phyloP scores from a whole-genome alignment of 2,329 filamentous ascomycete genomes.

The Diaporthe citrichinensis region DNA sequence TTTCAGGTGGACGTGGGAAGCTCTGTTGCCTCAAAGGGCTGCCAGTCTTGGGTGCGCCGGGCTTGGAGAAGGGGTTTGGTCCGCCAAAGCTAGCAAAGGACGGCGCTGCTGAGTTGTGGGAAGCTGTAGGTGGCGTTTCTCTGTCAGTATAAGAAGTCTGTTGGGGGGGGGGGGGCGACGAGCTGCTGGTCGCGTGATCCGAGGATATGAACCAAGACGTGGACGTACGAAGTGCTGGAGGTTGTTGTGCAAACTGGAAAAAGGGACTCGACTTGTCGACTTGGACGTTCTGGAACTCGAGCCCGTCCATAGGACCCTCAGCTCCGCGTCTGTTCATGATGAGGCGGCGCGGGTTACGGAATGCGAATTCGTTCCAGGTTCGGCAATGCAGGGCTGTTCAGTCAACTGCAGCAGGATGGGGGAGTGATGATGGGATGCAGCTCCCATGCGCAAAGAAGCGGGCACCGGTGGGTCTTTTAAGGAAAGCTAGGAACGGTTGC shows the following conservation, averaged over 20 bases:
- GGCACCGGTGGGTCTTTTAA: constrained; percentile 22
- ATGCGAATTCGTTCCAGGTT: not conserved
- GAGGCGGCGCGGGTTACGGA: not conserved
- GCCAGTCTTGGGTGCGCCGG: constrained; percentile 45
- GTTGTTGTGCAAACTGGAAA: constrained; percentile 44
- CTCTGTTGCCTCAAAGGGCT: constrained; percentile 55
- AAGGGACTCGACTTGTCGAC: constrained; percentile 30
- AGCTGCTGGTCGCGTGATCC: constrained; percentile 2
- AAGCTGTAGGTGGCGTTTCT: not conserved
- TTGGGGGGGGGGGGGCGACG: not conserved
- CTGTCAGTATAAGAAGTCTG: not conserved
- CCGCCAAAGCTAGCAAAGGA: not conserved
- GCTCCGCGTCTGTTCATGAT: constrained; percentile 29
- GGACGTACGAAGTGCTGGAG: constrained; percentile 46
- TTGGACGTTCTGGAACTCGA: constrained; percentile 26
- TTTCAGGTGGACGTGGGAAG: constrained; percentile 53
- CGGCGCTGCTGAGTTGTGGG: not conserved
- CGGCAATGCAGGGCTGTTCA: not conserved
- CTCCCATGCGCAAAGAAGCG: constrained; percentile 18
- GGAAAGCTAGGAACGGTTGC: not conserved
- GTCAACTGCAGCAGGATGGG: constrained; percentile 6
- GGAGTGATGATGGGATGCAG: constrained; percentile 18
- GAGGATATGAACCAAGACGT: not conserved
- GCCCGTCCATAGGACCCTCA: constrained; percentile 32
- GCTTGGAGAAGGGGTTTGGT: constrained; percentile 52